Conservation (phyloP, 202 grass and related monocot genomes). For the Carex sylvatica region DNA sequence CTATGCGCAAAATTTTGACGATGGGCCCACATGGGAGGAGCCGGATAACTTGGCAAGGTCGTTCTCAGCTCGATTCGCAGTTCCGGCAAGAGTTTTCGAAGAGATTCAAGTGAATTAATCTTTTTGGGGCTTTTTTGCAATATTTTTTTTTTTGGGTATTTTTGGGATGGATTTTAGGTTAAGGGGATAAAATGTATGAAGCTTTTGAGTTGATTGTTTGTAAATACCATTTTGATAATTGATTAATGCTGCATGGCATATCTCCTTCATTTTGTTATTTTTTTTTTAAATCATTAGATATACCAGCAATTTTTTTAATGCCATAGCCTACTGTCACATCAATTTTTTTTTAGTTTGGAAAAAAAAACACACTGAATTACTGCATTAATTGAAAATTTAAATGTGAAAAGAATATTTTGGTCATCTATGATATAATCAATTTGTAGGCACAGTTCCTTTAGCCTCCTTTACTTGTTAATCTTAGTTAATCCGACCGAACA, state of each 20-base stretch:
- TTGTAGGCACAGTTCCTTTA: not conserved
- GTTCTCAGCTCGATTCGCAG: slow-evolving; percentile 78
- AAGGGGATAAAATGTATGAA: slow-evolving; percentile 9
- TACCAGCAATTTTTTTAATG: not conserved
- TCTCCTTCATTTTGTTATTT: not conserved
- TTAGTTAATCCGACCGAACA: too few relatives aligned
- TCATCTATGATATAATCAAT: not conserved
- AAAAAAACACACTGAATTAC: not conserved
- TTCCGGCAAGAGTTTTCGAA: slow-evolving; percentile 52
- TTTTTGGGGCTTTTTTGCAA: not conserved
- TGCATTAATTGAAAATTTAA: slow-evolving; percentile 7
- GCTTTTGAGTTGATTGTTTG: slow-evolving; percentile 18
- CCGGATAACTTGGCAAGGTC: slow-evolving; percentile 73
- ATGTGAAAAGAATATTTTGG: not conserved
- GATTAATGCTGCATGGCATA: slow-evolving; percentile 25
- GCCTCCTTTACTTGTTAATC: too few relatives aligned
- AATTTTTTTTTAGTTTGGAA: not conserved
- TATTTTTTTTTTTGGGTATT: not conserved
- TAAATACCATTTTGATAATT: slow-evolving; percentile 33
- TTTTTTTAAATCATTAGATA: not conserved
- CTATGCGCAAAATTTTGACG: slow-evolving; percentile 92
- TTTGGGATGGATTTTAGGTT: not conserved
- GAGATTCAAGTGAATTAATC: slow-evolving; percentile 46
- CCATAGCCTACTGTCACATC: not conserved
- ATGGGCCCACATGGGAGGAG: slow-evolving; percentile 65